Base-by-base conservation (phyloP, 108 stramenopile genomes). In the Fistulifera pelliculosa region DNA sequence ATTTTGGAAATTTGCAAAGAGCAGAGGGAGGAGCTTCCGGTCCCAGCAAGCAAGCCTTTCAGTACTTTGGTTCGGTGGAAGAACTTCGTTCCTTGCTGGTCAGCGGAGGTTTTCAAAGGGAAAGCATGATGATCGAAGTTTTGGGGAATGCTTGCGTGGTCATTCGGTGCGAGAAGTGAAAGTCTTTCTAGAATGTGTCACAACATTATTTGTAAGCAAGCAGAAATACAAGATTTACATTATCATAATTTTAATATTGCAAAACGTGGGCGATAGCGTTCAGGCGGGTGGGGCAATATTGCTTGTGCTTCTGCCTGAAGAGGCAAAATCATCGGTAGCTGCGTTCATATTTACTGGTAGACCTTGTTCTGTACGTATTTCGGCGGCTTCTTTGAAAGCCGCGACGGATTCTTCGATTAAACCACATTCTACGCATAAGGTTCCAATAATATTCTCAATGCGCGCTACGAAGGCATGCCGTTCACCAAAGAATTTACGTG, bases 51-150 rank as follows among this genome's bases (percentile, higher is more conserved):
- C 86, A 83, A 57, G 81, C 83, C 11, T 93, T 93, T 62, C 87
- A 93, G 50, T 84, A 87, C 43, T 93, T 93, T 61, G 75, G 66
- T n/a, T 83, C 75, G 42, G 57, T 61, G 0, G 79, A 83, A 15
- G 52, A 60, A 23, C 55, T 93, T 27, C 54, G 62, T 23, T 68
- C 78, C 17, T 59, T 93, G 47, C 21, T 88, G 58, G 55, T 58
- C 12, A 31, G 69, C 12, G 82, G 81, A 41, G 91, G 87, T 24
- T 93, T 93, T 76, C 75, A 77, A 26, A 56, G 63, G n/a, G 72
- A 76, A 13, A 87, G 86, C 58, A 67, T 93, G 25, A 47, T 50
- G 22, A 77, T 93, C 41, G 79, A 88, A 55, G 70, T 87, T 11
- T 41, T 83, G 41, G 87, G 82, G 25, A 53, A 52, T 8, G 68